These are phyloP conservation scores for Anacardium occidentale DNA, from an alignment of 345 rosid species.

Conservation along the genomic window DNA sequence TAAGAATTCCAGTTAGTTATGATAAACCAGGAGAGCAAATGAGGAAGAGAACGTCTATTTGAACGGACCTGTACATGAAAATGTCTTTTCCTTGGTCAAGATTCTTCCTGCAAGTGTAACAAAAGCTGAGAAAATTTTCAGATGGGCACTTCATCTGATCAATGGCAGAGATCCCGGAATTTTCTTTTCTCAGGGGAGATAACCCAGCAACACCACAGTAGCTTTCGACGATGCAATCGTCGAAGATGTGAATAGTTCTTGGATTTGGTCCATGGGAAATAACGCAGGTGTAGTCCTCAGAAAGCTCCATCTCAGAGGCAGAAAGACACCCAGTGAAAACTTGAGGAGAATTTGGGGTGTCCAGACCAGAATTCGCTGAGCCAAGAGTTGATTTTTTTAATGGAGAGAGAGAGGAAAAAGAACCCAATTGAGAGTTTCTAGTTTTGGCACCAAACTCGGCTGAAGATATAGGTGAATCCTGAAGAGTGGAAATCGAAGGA, in stretches of 20 bases:
- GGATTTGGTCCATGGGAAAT: slow-evolving; percentile 85
- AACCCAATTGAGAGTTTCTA: slow-evolving; percentile 44
- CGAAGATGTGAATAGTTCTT: slow-evolving; percentile 83
- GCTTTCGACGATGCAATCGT: slow-evolving; percentile 70
- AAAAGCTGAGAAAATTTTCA: slow-evolving; percentile 69
- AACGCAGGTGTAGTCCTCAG: slow-evolving; percentile 94
- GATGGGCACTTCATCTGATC: slow-evolving; percentile 34
- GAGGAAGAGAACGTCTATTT: background rate
- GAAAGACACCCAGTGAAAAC: slow-evolving; percentile 45
- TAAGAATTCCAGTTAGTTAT: too few species aligned
- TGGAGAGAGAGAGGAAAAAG: slow-evolving; percentile 34
- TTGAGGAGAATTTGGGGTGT: slow-evolving; percentile 37
- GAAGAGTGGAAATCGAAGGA: slow-evolving; percentile 32
- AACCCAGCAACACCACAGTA: slow-evolving; percentile 49
- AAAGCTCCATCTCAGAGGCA: slow-evolving; percentile 68
- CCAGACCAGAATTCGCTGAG: slow-evolving; percentile 32
- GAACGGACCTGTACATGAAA: slow-evolving; percentile 82
- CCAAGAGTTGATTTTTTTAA: slow-evolving; percentile 29
- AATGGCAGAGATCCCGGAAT: slow-evolving; percentile 23
- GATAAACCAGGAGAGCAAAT: background rate
- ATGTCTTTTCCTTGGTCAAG: slow-evolving; percentile 82
- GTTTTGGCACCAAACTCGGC: slow-evolving; percentile 71
- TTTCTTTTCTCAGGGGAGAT: slow-evolving; percentile 33
- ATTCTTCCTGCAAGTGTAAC: slow-evolving; percentile 71
- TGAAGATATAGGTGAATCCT: slow-evolving; percentile 50